Evolutionary conservation across 2,329 filamentous ascomycete genomes (phyloP).

Genomic region (Alternaria postmessia): DNA sequence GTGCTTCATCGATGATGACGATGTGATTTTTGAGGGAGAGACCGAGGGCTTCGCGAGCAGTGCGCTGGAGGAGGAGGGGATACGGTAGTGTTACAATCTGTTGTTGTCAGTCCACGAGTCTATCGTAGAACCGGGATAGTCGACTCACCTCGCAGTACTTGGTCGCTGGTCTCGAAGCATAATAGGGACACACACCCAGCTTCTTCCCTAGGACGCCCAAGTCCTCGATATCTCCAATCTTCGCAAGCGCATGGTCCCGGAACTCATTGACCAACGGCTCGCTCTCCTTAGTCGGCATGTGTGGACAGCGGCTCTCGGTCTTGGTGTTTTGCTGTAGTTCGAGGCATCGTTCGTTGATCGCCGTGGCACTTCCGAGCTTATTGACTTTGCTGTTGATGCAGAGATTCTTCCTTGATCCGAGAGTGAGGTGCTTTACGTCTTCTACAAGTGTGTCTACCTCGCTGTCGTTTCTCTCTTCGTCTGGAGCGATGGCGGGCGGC

Average conservation of each 20-base stretch:
- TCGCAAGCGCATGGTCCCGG: constrained; percentile 83
- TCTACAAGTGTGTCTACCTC: constrained; percentile 57
- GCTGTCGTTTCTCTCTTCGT: constrained; percentile 17
- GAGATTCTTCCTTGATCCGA: constrained; percentile 85
- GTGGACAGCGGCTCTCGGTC: constrained; percentile 74
- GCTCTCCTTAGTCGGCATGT: constrained; percentile 79
- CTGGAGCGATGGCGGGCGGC: constrained; percentile 68
- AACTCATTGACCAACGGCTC: constrained; percentile 78
- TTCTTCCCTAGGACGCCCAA: constrained; percentile 78
- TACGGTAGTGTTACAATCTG: constrained; percentile 91
- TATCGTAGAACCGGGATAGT: background rate
- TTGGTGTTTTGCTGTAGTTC: constrained; percentile 80
- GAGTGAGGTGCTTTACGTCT: constrained; percentile 78
- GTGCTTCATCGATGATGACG: constrained; percentile 96
- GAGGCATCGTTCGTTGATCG: constrained; percentile 92
- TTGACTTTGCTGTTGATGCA: constrained; percentile 90
- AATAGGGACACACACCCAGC: constrained; percentile 89
- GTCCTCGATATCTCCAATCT: constrained; percentile 92
- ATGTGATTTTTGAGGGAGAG: constrained; percentile 87
- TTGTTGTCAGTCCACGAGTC: constrained; percentile 17
- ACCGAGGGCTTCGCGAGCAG: constrained; percentile 84
- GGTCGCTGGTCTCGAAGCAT: constrained; percentile 88
- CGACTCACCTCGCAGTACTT: constrained; percentile 72
- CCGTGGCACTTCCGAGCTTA: constrained; percentile 72
- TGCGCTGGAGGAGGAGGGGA: constrained; percentile 85